Conservation (phyloP, 345 rosid species). For the Ceriops decandra region DNA sequence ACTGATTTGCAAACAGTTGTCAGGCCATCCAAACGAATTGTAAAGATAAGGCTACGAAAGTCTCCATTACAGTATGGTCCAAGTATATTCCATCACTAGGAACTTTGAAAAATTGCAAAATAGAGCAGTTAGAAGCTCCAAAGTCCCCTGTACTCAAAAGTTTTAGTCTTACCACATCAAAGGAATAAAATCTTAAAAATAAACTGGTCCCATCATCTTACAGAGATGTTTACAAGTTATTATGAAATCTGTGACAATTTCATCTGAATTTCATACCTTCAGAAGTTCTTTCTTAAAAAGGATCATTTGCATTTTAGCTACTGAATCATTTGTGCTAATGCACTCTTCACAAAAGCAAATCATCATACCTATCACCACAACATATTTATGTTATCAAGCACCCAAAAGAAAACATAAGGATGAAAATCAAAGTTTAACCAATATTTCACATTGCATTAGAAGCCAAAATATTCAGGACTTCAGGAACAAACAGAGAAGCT, state of each 20-base stretch:
- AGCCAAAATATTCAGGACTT: too few relatives aligned
- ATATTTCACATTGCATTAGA: too few relatives aligned
- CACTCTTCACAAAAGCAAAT: not conserved
- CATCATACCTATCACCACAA: not conserved
- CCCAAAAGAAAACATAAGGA: too few relatives aligned
- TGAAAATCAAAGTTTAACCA: too few relatives aligned
- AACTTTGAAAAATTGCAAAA: conserved; percentile 62
- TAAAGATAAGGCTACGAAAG: conserved; percentile 75
- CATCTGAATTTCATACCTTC: too few relatives aligned
- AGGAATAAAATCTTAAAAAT: too few relatives aligned
- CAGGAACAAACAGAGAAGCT: too few relatives aligned
- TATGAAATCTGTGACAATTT: too few relatives aligned
- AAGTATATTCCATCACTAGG: conserved; percentile 67
- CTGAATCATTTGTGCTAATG: not conserved
- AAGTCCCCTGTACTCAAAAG: conserved; percentile 54
- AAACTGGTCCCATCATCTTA: too few relatives aligned
- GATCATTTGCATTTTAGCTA: not conserved
- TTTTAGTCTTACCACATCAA: not conserved
- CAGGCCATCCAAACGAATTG: conserved; percentile 80
- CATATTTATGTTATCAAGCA: not conserved
- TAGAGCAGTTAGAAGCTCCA: conserved; percentile 66
- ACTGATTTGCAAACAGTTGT: conserved; percentile 64
- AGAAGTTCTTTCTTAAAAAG: too few relatives aligned
- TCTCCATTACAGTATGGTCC: conserved; percentile 80
- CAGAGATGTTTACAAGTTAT: too few relatives aligned